A percentile compares a stretch with the other conserved stretches of the same genome.
Conservation (phyloP, 2,329 filamentous ascomycete genomes). For the Fusarium keratoplasticum region DNA sequence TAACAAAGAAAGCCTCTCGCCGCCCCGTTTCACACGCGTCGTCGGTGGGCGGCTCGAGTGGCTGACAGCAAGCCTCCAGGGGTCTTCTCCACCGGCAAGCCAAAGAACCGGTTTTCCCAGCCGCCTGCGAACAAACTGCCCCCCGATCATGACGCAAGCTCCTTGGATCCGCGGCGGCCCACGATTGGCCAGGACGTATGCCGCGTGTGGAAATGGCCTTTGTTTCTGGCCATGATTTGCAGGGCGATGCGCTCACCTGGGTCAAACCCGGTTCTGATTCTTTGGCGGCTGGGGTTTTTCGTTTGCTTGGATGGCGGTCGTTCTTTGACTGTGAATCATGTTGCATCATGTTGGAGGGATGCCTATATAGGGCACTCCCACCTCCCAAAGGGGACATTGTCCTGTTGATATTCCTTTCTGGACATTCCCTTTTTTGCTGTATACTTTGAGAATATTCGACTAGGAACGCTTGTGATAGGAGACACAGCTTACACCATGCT, state of each 20-base stretch:
- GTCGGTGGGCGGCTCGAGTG: slow-evolving; percentile 22
- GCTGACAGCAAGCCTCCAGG: slow-evolving; percentile 17
- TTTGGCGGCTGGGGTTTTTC: slow-evolving; percentile 14
- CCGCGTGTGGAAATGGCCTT: slow-evolving; percentile 3
- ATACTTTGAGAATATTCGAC: slow-evolving; percentile 7
- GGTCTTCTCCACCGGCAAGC: slow-evolving; percentile 11
- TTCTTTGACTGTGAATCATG: slow-evolving; percentile 22
- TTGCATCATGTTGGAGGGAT: slow-evolving; percentile 28
- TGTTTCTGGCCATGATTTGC: slow-evolving; percentile 40
- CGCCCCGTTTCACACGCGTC: slow-evolving; percentile 31
- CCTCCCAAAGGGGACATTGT: slow-evolving; percentile 7
- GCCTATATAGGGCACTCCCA: slow-evolving; percentile 25
- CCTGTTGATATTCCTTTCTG: slow-evolving; percentile 3
- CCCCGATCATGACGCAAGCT: slow-evolving; percentile 36
- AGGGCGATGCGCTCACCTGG: slow-evolving; percentile 35
- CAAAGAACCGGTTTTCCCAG: slow-evolving; percentile 35
- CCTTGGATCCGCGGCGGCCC: slow-evolving; percentile 13
- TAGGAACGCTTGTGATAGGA: not conserved
- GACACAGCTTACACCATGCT: slow-evolving; percentile 30
- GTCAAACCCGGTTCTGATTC: slow-evolving; percentile 21
- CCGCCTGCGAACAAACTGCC: not conserved
- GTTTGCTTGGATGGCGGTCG: not conserved
- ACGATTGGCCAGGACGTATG: slow-evolving; percentile 1
- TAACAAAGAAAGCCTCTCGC: not conserved
- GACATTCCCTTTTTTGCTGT: slow-evolving; percentile 13